Conservation (phyloP, 371 early-diverging fungal genomes). For the Rhizopus arrhizus region DNA sequence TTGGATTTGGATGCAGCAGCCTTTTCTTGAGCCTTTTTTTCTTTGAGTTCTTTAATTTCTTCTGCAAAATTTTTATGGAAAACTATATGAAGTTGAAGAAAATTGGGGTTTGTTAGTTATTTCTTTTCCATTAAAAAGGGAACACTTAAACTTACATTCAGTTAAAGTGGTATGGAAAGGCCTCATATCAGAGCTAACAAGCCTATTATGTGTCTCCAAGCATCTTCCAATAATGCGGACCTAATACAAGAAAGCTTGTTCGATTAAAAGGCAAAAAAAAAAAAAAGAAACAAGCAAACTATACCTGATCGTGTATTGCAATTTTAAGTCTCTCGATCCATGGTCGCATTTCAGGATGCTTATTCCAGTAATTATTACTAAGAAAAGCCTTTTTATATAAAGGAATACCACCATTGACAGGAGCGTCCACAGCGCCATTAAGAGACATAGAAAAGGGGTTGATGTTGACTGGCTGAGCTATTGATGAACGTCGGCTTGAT, state of each 20-base stretch:
- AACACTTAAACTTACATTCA: constrained; percentile 51
- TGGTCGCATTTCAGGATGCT: constrained; percentile 48
- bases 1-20: background rate
- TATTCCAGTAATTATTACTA: constrained; percentile 42
- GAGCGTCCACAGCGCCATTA: constrained; percentile 85
- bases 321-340: constrained; percentile 56
- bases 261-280: background rate
- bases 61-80: constrained; percentile 73
- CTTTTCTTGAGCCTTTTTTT: constrained; percentile 27
- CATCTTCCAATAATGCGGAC: constrained; percentile 66
- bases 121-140: no score
- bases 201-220: constrained; percentile 63
- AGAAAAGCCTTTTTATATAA: constrained; percentile 78
- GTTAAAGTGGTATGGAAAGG: constrained; percentile 76
- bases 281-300: background rate
- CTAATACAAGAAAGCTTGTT: constrained; percentile 28
- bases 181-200: constrained; percentile 72
- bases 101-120: no score
- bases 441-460: constrained; percentile 82
- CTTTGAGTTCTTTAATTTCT: constrained; percentile 54
- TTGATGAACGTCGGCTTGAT: constrained; percentile 9
- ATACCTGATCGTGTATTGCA: constrained; percentile 72
- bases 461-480: constrained; percentile 47
- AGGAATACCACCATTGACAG: constrained; percentile 83
- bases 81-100: constrained; percentile 32